Base-by-base conservation (phyloP, 1,284 basidiomycete genomes). In the Ganoderma lingzhi region DNA sequence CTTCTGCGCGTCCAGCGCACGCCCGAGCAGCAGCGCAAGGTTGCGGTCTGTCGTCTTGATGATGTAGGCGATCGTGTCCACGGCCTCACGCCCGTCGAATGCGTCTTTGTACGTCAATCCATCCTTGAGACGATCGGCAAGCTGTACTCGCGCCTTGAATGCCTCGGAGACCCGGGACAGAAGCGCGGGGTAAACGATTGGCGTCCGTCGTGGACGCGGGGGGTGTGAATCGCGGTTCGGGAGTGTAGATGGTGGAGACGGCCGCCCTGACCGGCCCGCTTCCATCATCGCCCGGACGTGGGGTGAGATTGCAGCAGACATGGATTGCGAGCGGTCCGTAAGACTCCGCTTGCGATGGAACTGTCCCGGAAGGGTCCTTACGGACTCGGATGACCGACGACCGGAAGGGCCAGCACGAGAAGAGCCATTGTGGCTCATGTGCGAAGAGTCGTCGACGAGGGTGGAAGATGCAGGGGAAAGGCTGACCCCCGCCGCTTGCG, bases 11-110 rank as follows among this genome's bases (percentile, higher is more conserved):
- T 99, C 98, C 67, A 99, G 86, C 6, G 97, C 96, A 62, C 98
- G 89, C 15, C 98, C 98, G 12, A 99, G 88, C 2, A 99, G 86
- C 59, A 99, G 83, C 4, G 98, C 98, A 30, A 99, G 88, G 80
- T 98, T 99, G 23, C 98, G 89, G 82, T 99, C 98, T 6, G 96
- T 96, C 2, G 97, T 99, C 82, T 97, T 97, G 86, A 99, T 98
- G 80, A 99, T 97, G 78, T 97, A 96, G 23, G 96, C 93, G 74
- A 99, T 95, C 81, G 95, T 94, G 81, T 97, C 95, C 39, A 99
- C 97, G 0, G 98, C 98, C 77, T 98, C 95, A 19, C 96, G 91
- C 1, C 98, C 98, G 79, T 99, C 97, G 77, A 99, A 99, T 1
- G 96, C 90, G 76, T 97, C 95, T 76, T 94, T 96, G 84, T 99